Conservation (phyloP, 1,139 yeast species). For the Casaregolazyma lundiana region DNA sequence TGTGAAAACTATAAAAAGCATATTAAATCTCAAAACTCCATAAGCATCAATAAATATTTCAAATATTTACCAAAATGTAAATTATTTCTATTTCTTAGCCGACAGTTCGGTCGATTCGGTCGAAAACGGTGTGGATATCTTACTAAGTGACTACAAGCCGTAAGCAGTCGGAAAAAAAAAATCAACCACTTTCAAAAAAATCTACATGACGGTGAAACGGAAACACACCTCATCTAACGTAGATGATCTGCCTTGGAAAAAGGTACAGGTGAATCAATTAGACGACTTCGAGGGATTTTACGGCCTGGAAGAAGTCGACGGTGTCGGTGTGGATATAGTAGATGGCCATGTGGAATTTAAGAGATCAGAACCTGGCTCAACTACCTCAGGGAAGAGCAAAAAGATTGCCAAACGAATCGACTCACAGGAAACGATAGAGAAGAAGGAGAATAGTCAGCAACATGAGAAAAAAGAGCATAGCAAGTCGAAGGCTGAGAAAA, state of each 20-base stretch:
- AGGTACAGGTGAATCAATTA: slow-evolving; percentile 72
- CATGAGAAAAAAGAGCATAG: slow-evolving; percentile 19
- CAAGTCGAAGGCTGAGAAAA: slow-evolving; percentile 17
- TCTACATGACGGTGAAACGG: slow-evolving; percentile 7
- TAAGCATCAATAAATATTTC: no score
- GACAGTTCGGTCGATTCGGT: background rate
- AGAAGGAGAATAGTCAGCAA: slow-evolving; percentile 11
- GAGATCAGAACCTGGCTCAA: slow-evolving; percentile 20
- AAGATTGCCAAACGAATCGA: slow-evolving; percentile 26
- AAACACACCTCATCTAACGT: slow-evolving; percentile 11
- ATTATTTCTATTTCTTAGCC: no score
- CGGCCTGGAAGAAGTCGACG: slow-evolving; percentile 91
- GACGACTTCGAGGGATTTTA: slow-evolving; percentile 88
- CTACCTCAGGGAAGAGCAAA: slow-evolving; percentile 19
- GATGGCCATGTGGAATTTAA: slow-evolving; percentile 38
- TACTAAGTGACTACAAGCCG: no score
- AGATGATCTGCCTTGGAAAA: slow-evolving; percentile 56
- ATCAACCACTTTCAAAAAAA: background rate
- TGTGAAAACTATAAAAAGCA: no score
- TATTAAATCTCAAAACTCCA: no score
- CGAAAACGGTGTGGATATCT: no score
- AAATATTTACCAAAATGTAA: no score
- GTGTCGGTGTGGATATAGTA: slow-evolving; percentile 63
- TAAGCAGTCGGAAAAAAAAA: background rate
- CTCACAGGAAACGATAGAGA: slow-evolving; percentile 16